Evolutionary conservation across 2,329 filamentous ascomycete species (phyloP).

Genomic region (Ophiosphaerella herpotricha): DNA sequence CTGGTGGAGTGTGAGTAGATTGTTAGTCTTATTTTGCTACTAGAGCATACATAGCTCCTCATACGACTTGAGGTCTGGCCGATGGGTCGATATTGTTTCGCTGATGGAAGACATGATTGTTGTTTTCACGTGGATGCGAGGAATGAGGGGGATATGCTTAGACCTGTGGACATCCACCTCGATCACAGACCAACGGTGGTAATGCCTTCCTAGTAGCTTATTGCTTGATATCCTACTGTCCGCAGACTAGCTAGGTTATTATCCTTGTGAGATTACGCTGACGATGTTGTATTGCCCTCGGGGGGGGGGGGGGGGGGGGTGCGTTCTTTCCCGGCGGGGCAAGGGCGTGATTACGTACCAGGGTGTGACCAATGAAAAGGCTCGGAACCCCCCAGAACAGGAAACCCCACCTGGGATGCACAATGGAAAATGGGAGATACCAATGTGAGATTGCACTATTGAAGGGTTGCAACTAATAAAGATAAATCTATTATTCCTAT

Average conservation of each 20-base stretch:
- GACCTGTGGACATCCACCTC: background rate
- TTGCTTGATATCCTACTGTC: too few relatives aligned
- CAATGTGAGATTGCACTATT: too few relatives aligned
- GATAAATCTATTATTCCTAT: too few relatives aligned
- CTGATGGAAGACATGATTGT: conserved; percentile 35
- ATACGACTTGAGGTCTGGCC: conserved; percentile 33
- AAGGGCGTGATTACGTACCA: background rate
- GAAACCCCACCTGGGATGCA: background rate
- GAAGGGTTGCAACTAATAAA: too few relatives aligned
- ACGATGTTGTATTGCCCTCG: background rate
- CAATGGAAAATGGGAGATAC: too few relatives aligned
- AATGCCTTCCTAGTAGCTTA: too few relatives aligned
- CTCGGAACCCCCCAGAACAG: background rate
- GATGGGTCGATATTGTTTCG: conserved; percentile 28
- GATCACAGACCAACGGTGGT: too few relatives aligned
- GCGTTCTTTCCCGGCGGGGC: conserved; percentile 1
- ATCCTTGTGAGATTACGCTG: background rate
- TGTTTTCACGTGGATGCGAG: background rate
- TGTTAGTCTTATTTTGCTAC: background rate
- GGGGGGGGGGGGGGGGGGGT: conserved; percentile 2
- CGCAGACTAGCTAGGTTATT: too few relatives aligned
- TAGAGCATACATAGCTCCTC: conserved; percentile 38
- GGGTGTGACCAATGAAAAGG: background rate
- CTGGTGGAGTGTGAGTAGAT: conserved; percentile 12
- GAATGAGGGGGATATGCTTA: background rate